phyloP scores from a whole-genome alignment of 139 green algal genomes.

The Micractinium sp. region DNA sequence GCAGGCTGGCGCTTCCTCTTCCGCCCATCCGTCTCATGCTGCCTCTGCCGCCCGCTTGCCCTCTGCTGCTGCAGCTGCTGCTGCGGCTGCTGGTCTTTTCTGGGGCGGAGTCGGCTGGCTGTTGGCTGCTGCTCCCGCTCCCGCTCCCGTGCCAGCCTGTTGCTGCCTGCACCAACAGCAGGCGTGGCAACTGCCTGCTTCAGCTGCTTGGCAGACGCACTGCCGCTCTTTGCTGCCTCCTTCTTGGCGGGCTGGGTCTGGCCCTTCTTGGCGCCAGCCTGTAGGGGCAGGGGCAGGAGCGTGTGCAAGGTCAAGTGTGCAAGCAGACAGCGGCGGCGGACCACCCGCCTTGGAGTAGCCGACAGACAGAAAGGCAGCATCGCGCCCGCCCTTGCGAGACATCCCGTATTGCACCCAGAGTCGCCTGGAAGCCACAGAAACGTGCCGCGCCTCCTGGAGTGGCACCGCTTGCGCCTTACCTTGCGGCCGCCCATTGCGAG shows the following conservation, averaged over 20 bases:
- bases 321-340: background rate
- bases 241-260: background rate
- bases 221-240: too few species aligned
- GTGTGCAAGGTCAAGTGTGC: background rate
- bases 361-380: too few species aligned
- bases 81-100: background rate
- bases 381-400: too few species aligned
- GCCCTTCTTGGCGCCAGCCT: background rate
- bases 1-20: background rate
- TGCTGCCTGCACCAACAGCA: background rate
- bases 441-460: too few species aligned
- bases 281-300: background rate
- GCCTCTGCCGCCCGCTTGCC: background rate
- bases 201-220: background rate
- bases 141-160: background rate
- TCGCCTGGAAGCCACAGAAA: too few species aligned
- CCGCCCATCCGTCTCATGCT: background rate
- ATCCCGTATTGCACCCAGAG: too few species aligned
- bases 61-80: background rate
- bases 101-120: background rate
- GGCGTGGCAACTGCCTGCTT: background rate
- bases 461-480: too few species aligned
- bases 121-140: background rate
- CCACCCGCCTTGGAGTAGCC: background rate
- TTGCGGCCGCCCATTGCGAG: too few species aligned